Conservation (phyloP, 805 yeast species). For the Metschnikowia vanudenii region DNA sequence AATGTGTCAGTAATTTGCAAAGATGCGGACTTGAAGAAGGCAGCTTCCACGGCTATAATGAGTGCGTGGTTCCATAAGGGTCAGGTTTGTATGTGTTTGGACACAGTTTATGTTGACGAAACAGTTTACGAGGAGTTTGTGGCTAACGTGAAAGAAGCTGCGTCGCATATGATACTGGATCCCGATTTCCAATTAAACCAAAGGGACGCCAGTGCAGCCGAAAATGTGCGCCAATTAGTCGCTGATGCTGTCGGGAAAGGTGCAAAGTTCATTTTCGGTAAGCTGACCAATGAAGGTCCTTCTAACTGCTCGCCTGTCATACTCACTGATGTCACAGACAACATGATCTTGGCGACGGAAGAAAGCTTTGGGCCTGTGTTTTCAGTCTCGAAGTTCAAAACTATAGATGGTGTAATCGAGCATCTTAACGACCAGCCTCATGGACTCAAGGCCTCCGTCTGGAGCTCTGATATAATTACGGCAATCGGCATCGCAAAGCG, state of each 20-base stretch:
- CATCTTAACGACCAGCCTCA: conserved; percentile 18
- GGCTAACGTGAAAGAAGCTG: conserved; percentile 18
- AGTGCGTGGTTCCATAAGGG: conserved; percentile 45
- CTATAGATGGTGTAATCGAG: conserved; percentile 11
- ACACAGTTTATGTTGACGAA: conserved; percentile 37
- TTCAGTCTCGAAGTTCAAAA: conserved; percentile 26
- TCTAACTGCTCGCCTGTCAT: conserved; percentile 28
- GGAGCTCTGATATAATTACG: conserved; percentile 37
- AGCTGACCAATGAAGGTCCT: background rate
- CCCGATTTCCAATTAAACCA: conserved; percentile 27
- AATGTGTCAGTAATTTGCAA: conserved; percentile 34
- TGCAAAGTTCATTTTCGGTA: conserved; percentile 31
- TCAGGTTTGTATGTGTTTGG: conserved; percentile 50
- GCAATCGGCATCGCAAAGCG: conserved; percentile 33
- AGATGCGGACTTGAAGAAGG: conserved; percentile 34
- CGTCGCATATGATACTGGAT: conserved; percentile 16
- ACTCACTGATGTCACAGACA: conserved; percentile 28
- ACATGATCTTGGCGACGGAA: conserved; percentile 27
- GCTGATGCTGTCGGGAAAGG: conserved; percentile 40
- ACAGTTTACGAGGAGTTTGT: conserved; percentile 30
- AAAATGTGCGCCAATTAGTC: conserved; percentile 25
- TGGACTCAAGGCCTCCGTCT: conserved; percentile 44
- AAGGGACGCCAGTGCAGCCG: conserved; percentile 27
- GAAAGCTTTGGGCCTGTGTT: conserved; percentile 49
- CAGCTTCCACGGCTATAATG: conserved; percentile 29